Conservation (phyloP, 208 protist genomes). For the Crithidia brevicula region DNA sequence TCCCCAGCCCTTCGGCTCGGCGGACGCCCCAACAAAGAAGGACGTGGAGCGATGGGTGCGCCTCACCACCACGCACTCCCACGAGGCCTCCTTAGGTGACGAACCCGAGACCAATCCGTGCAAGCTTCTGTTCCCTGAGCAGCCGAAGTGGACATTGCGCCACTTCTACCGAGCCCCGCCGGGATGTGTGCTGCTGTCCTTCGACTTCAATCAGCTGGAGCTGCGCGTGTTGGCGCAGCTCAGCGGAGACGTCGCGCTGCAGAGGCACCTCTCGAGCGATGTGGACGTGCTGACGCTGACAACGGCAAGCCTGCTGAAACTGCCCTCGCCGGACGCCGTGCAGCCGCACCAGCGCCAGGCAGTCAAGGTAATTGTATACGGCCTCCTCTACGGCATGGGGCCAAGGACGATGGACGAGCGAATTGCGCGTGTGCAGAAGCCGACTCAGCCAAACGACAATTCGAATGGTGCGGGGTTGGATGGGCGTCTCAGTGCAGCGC, state of each 20-base stretch:
- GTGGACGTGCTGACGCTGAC: constrained; percentile 60
- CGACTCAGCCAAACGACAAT: neutral
- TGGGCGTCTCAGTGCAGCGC: constrained; percentile 34
- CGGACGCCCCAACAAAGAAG: constrained; percentile 6
- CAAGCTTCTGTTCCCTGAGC: constrained; percentile 25
- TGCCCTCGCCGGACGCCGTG: constrained; percentile 33
- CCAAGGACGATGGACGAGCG: constrained; percentile 58
- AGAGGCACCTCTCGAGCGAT: constrained; percentile 43
- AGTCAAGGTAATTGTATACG: constrained; percentile 89
- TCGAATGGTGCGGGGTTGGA: too few species aligned
- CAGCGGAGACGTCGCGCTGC: constrained; percentile 60
- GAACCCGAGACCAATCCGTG: neutral
- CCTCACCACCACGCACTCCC: neutral
- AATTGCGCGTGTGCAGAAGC: constrained; percentile 15
- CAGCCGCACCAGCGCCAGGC: constrained; percentile 50
- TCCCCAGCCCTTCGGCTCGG: neutral
- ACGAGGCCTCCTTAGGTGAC: neutral
- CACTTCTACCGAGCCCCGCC: constrained; percentile 69
- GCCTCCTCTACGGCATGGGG: constrained; percentile 91
- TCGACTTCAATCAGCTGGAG: constrained; percentile 90
- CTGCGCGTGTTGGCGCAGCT: constrained; percentile 82
- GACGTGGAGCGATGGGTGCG: constrained; percentile 26
- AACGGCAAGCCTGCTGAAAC: constrained; percentile 44
- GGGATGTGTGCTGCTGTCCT: constrained; percentile 69
- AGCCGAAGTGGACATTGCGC: constrained; percentile 63